Percentiles rank a stretch among this genome's conserved stretches.
These are phyloP conservation scores for Tylopilus felleus DNA, from an alignment of 768 basidiomycete species.

Conservation along the genomic window DNA sequence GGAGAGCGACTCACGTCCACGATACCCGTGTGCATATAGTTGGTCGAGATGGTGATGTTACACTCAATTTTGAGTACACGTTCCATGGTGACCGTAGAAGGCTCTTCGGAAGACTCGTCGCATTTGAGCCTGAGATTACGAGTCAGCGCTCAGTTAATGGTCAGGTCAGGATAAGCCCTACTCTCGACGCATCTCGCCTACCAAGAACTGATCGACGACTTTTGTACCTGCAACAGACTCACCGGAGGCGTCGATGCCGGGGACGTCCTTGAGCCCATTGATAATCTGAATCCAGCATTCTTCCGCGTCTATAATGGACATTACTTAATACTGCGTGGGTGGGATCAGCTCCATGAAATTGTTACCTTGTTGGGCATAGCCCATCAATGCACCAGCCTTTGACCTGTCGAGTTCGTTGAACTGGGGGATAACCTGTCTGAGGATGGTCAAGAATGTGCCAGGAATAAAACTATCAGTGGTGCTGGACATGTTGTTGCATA, in stretches of 20 bases:
- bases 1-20: conserved; percentile 52
- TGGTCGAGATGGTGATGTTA: conserved; percentile 83
- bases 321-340: conserved; percentile 4
- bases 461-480: conserved; percentile 80
- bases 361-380: conserved; percentile 79
- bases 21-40: conserved; percentile 86
- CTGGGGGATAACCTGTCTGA: conserved; percentile 83
- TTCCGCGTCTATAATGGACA: conserved; percentile 68
- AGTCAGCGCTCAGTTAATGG: conserved; percentile 22
- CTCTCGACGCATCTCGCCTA: conserved; percentile 75
- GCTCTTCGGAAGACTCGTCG: conserved; percentile 80
- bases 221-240: conserved; percentile 39
- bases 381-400: conserved; percentile 38
- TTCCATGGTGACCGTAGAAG: conserved; percentile 58
- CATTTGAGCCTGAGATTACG: conserved; percentile 58
- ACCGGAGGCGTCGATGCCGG: conserved; percentile 38
- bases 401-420: conserved; percentile 71
- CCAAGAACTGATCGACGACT: conserved; percentile 80
- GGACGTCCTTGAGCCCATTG: conserved; percentile 68
- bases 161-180: conserved; percentile 18
- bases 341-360: neutral
- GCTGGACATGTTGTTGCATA: conserved; percentile 69
- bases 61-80: conserved; percentile 87
- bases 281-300: conserved; percentile 83
- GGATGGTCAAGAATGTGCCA: conserved; percentile 55